These are phyloP conservation scores for Suillus clintonianus DNA, from an alignment of 768 basidiomycete genomes.

Conservation along the genomic window DNA sequence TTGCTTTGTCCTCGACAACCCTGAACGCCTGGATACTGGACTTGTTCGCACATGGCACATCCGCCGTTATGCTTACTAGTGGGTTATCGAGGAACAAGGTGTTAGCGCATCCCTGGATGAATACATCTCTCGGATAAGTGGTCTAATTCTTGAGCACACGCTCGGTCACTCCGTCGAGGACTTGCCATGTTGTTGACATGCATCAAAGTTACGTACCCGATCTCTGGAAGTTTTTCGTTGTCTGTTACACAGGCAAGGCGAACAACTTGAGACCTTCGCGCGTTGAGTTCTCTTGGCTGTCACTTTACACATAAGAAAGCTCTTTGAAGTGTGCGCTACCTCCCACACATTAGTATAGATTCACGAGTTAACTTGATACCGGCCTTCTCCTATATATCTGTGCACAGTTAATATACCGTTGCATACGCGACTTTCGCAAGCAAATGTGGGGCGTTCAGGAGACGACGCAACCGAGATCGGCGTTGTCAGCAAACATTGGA, in stretches of 20 bases:
- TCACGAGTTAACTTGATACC: not conserved
- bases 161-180: no score
- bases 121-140: no score
- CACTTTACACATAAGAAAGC: not conserved
- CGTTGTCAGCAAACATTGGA: conserved; percentile 66
- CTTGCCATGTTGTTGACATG: no score
- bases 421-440: conserved; percentile 56
- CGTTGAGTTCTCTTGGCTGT: conserved; percentile 3
- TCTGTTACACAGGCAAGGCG: conserved; percentile 56
- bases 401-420: conserved; percentile 49
- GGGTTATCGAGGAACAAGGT: no score
- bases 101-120: no score
- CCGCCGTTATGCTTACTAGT: no score
- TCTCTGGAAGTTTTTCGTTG: conserved; percentile 47
- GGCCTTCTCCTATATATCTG: conserved; percentile 43
- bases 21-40: not conserved
- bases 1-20: not conserved
- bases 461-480: conserved; percentile 62
- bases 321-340: not conserved
- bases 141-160: no score
- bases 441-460: conserved; percentile 61
- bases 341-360: not conserved
- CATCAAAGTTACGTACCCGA: no score
- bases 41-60: no score
- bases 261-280: conserved; percentile 36